Base-by-base conservation (phyloP, 768 basidiomycete genomes). In the Tulasnella sp. region DNA sequence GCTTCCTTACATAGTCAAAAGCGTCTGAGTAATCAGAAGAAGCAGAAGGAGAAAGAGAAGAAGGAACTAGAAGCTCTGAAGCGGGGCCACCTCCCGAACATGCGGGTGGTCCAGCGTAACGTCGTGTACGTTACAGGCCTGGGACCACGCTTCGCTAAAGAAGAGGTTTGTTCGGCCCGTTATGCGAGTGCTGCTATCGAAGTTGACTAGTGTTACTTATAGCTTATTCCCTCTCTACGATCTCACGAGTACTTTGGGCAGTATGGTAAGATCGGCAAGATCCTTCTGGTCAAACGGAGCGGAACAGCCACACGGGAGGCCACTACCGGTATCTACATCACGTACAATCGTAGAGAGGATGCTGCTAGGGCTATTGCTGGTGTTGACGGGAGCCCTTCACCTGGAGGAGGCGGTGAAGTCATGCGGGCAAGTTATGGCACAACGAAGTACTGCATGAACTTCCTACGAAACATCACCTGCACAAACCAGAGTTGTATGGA, bases 241-340 rank as follows among this genome's bases (percentile, higher is more conserved):
- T 96, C 95, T 6, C 92, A 91, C 81, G 98, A 99, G 81, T 98
- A 98, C 83, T 99, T 99, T 83, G 98, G 98, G 13, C 96, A 98
- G 83, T 99, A 98, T 84, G 98, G 98, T 81, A 98, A 96, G 86
- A 98, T 99, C 81, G 90, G 92, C 61, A 97, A 97, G 86, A 94
- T 99, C 71, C 87, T 98, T 75, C 89, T 99, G 40, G 92, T 94
- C 73, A 98, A 98, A 84, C 91, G 97, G 51, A 92, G 91, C 6
- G 87, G 91, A 5, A 90, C 93, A 11, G 92, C 90, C 67, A 90
- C 90, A 71, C 89, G 89, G 77, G 89, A 87, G 20, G 92, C 91
- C 71, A 91, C 92, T 70, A 89, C 97, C 48, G 97, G 97, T n/a
- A 87, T 99, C 61, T 98, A 98, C 84, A 95, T 99, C 84, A 97